Evolutionary conservation across 163 green algal genomes (phyloP).

Genomic region (Volvox carteri): DNA sequence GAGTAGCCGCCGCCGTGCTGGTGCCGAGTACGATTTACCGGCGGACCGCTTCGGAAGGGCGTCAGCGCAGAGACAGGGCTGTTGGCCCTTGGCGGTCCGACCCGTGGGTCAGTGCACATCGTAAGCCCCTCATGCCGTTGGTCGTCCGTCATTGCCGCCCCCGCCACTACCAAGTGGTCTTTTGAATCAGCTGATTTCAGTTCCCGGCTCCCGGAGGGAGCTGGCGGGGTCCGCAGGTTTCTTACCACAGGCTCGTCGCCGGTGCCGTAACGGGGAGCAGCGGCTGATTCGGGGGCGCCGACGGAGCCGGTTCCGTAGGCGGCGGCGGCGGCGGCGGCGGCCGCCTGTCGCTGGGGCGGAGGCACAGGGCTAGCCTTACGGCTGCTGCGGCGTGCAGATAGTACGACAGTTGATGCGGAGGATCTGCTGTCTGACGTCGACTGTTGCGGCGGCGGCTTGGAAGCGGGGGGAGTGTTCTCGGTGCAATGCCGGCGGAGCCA

Average conservation of each 20-base stretch:
- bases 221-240: no score
- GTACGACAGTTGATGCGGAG: no score
- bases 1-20: background rate
- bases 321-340: no score
- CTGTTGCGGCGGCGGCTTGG: no score
- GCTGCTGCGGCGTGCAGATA: background rate
- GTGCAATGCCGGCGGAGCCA: background rate
- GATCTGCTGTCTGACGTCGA: background rate
- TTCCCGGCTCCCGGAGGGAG: no score
- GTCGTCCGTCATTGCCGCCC: background rate
- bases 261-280: no score
- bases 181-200: no score
- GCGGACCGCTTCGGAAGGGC: background rate
- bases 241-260: no score
- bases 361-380: background rate
- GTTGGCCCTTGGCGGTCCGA: background rate
- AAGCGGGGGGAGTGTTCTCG: background rate
- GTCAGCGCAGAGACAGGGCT: constrained; percentile 13
- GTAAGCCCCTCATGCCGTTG: background rate
- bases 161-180: no score
- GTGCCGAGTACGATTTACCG: background rate
- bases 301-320: no score
- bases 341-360: background rate
- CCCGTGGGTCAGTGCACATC: constrained; percentile 5
- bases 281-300: no score